These are phyloP conservation scores for Tylopilus felleus DNA, from an alignment of 768 basidiomycete genomes.

Conservation along the genomic window DNA sequence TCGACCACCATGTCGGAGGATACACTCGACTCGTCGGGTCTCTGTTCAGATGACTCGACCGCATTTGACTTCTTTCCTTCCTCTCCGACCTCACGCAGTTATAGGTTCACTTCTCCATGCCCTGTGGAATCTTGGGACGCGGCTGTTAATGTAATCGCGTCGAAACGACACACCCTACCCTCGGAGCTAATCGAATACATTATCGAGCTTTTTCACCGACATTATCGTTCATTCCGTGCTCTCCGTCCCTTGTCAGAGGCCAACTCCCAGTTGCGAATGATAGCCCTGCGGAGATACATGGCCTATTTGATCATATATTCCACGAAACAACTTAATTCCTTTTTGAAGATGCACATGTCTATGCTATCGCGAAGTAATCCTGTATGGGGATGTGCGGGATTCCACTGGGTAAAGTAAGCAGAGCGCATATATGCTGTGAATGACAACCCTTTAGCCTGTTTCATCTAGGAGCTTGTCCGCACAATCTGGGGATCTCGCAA, in stretches of 20 bases:
- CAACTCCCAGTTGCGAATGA: conserved; percentile 40
- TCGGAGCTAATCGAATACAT: conserved; percentile 33
- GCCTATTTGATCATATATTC: conserved; percentile 18
- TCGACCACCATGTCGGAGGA: conserved; percentile 16
- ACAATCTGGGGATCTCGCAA: conserved; percentile 16
- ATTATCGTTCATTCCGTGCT: conserved; percentile 27
- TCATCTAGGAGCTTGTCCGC: conserved; percentile 20
- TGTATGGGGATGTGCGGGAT: conserved; percentile 26
- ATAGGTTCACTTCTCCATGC: conserved; percentile 23
- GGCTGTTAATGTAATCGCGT: neutral
- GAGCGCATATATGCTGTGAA: conserved; percentile 16
- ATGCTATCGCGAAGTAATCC: conserved; percentile 19
- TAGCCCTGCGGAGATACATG: conserved; percentile 40
- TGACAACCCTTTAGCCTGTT: neutral
- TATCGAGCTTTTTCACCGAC: conserved; percentile 20
- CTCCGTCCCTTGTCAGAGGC: conserved; percentile 41
- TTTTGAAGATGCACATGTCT: conserved; percentile 33
- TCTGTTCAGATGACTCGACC: conserved; percentile 17
- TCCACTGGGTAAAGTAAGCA: conserved; percentile 48
- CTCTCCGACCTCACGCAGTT: conserved; percentile 11
- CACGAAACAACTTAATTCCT: conserved; percentile 24
- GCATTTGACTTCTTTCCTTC: conserved; percentile 12
- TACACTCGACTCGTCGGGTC: neutral
- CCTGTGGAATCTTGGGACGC: conserved; percentile 8
- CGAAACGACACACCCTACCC: conserved; percentile 23